Base-by-base conservation (phyloP, 1,284 basidiomycete species). In the Cystobasidium pallidum region DNA sequence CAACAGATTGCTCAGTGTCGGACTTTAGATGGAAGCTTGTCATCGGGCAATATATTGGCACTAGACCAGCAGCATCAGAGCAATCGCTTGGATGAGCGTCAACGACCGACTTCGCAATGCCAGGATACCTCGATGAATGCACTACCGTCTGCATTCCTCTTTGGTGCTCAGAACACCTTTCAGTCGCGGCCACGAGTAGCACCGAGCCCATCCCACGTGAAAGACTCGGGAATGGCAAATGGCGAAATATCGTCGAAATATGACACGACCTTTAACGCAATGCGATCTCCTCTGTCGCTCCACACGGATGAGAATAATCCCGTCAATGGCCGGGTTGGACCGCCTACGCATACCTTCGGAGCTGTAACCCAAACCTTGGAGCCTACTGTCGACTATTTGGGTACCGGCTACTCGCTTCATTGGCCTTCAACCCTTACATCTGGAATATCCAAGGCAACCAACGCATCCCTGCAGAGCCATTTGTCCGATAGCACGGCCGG, bases 291-390 rank as follows among this genome's bases (percentile, higher is more conserved):
- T 8, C 30, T 70, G 13, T 70, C 67, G 24, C 39, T 62, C 15
- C 52, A 36, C 30, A 70, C 67, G 4, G 67, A 70, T 36, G 43
- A 62, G 3, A 70, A 21, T 52, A 70, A 57, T 15, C 58, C 51
- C n/a, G 67, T 3, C n/a, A 32, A 28, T 2, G 43, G 57, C 2
- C 52, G 67, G 55, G 26, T 26, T 24, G 21, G 6, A 24, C 8
- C 49, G 3, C 8, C 17, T 15, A 24, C 21, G 43, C n/a, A 45
- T 19, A 45, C 11, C 3, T 45, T 45, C 39, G 39, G 39, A 41
- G 15, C 39, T 41, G 8, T 15, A 17, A 8, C n/a, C 11, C 43
- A 45, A 45, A 3, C 4, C 15, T 17, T 19, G n/a, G 43, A n/a
- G 3, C 43, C 8, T 45, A 45, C 8, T 45, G 11, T 15, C 15